These are phyloP conservation scores for Cinchona pubescens DNA, from an alignment of 257 asterid genomes.

Conservation along the genomic window DNA sequence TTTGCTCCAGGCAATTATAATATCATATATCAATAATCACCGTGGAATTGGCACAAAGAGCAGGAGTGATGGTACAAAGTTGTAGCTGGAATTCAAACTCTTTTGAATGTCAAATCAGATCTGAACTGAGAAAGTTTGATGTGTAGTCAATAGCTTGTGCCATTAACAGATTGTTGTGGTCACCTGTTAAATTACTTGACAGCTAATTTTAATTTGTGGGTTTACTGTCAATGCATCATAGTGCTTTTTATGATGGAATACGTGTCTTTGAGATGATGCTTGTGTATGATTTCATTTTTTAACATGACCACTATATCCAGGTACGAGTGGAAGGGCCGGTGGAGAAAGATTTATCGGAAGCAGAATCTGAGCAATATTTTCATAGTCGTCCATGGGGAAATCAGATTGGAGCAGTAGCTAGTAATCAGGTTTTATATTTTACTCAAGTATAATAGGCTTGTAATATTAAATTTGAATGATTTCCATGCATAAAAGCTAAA, in stretches of 20 bases:
- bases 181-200: neutral
- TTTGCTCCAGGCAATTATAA: neutral
- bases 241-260: neutral
- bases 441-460: neutral
- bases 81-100: neutral
- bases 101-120: neutral
- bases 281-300: neutral
- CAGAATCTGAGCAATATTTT: conserved; percentile 46
- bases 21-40: neutral
- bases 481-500: conserved; percentile 8
- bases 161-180: neutral
- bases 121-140: neutral
- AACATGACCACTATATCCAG: conserved; percentile 22
- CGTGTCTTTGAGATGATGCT: neutral
- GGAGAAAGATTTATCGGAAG: conserved; percentile 45
- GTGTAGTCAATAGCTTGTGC: neutral
- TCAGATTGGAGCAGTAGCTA: conserved; percentile 48
- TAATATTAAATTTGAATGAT: neutral
- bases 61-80: neutral
- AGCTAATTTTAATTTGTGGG: neutral
- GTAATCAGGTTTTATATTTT: conserved; percentile 36
- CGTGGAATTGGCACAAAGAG: neutral
- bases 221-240: neutral
- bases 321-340: conserved; percentile 57
- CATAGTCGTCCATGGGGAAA: conserved; percentile 50